Percentiles rank a stretch among this genome's conserved stretches.
These are phyloP conservation scores for Rhodotorula mucilaginosa DNA, from an alignment of 1,284 basidiomycete genomes.

Conservation along the genomic window DNA sequence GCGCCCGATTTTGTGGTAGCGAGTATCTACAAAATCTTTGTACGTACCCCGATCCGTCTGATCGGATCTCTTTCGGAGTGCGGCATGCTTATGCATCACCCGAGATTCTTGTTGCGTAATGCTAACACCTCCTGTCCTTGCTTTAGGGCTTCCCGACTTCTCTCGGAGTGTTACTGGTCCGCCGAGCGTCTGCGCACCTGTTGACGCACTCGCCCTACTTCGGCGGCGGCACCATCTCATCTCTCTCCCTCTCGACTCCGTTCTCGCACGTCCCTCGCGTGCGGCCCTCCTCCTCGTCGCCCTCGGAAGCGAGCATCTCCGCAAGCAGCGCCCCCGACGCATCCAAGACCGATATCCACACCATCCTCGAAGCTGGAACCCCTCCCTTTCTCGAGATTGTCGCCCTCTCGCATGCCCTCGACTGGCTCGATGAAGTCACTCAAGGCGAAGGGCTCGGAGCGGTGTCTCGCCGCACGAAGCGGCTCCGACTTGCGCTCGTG, in stretches of 20 bases:
- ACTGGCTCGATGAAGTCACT: conserved; percentile 51
- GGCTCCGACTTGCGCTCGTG: conserved; percentile 56
- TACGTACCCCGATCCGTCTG: not conserved
- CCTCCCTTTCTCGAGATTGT: conserved; percentile 72
- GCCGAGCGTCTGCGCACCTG: conserved; percentile 61
- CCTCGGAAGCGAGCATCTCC: not conserved
- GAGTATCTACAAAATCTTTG: conserved; percentile 83
- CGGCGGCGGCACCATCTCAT: conserved; percentile 73
- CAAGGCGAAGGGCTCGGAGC: conserved; percentile 64
- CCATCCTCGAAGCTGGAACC: conserved; percentile 65
- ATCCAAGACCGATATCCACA: conserved; percentile 13
- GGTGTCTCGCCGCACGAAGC: conserved; percentile 57
- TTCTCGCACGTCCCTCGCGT: conserved; percentile 14
- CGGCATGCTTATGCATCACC: too few relatives aligned
- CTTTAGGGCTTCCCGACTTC: conserved; percentile 70
- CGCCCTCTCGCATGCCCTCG: conserved; percentile 70
- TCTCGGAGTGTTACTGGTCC: conserved; percentile 72
- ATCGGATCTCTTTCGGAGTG: not conserved
- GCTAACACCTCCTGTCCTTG: not conserved
- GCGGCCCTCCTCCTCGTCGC: conserved; percentile 15
- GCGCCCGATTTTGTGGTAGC: conserved; percentile 75
- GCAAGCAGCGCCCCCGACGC: not conserved
- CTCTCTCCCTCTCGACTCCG: conserved; percentile 68
- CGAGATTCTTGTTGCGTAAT: too few relatives aligned
- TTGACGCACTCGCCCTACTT: conserved; percentile 68